Evolutionary conservation across 768 basidiomycete genomes (phyloP).

Genomic region (Lentinula detonsa): DNA sequence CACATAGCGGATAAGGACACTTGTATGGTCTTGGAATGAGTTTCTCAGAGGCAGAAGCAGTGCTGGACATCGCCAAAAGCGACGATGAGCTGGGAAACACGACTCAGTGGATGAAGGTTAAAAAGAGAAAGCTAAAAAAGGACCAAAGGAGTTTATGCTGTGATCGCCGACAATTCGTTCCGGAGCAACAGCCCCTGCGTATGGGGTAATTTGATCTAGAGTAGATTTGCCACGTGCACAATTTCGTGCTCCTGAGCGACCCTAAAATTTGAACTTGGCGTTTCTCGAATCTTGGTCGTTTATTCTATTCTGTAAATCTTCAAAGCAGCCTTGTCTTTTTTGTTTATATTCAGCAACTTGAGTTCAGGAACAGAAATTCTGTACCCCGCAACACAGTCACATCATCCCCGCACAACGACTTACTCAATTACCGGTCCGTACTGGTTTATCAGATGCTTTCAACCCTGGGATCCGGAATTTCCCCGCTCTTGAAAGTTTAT

Average conservation of each 20-base stretch:
- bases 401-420: neutral
- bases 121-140: neutral
- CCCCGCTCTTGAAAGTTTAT: neutral
- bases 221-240: neutral
- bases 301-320: no score
- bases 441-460: neutral
- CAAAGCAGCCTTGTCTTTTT: neutral
- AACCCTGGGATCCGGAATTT: neutral
- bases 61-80: neutral
- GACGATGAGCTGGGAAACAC: neutral
- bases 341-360: neutral
- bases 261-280: neutral
- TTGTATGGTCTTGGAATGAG: slow-evolving; percentile 74
- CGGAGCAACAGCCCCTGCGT: neutral
- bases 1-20: slow-evolving; percentile 88
- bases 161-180: neutral
- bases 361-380: neutral
- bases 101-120: neutral
- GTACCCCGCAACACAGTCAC: neutral
- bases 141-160: neutral
- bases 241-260: neutral
- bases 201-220: neutral
- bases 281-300: no score
- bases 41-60: neutral
- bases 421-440: neutral